Conservation (phyloP, 2,329 filamentous ascomycete genomes). For the Cadophora sp. region DNA sequence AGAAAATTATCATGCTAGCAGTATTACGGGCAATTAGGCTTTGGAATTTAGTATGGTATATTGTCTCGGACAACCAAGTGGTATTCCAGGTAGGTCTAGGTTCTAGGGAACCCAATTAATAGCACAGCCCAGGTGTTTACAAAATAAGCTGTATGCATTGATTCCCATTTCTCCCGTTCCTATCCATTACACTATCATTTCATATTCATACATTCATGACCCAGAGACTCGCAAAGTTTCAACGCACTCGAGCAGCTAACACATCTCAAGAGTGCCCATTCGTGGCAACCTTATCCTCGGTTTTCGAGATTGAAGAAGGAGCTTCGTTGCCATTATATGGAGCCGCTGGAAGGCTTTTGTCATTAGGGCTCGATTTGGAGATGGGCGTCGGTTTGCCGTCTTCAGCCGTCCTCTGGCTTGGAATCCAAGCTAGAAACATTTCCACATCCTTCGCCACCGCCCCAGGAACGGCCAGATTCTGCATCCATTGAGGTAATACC, state of each 20-base stretch:
- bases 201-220: slow-evolving; percentile 13
- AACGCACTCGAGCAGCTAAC: background rate
- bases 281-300: background rate
- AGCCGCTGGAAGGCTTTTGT: slow-evolving; percentile 20
- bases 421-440: slow-evolving; percentile 69
- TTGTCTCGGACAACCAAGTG: too few relatives aligned
- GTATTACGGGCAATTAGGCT: too few relatives aligned
- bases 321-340: slow-evolving; percentile 4
- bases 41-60: too few relatives aligned
- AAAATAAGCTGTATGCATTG: background rate
- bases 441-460: slow-evolving; percentile 75
- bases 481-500: slow-evolving; percentile 67
- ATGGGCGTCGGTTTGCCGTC: slow-evolving; percentile 19
- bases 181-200: slow-evolving; percentile 13
- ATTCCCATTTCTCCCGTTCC: too few relatives aligned
- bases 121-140: background rate
- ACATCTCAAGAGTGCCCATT: background rate
- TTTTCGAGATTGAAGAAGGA: background rate
- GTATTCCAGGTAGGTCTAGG: too few relatives aligned
- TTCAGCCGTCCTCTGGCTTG: slow-evolving; percentile 34
- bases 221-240: too few relatives aligned
- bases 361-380: slow-evolving; percentile 16
- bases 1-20: too few relatives aligned
- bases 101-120: background rate
- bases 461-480: slow-evolving; percentile 67